These are phyloP conservation scores for Plantago ovata DNA, from an alignment of 257 asterid species.

Conservation along the genomic window DNA sequence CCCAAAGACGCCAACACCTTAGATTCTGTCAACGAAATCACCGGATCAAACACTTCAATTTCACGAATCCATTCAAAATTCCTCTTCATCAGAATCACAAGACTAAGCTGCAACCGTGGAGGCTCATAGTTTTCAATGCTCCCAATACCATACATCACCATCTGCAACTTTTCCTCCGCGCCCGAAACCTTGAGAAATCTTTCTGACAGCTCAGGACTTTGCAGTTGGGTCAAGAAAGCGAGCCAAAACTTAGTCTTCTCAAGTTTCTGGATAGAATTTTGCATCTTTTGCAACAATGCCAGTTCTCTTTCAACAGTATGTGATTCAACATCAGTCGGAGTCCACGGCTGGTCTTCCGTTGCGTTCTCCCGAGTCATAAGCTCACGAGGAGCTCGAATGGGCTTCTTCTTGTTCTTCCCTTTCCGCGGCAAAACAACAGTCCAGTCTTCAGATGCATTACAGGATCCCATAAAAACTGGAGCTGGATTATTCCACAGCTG, in stretches of 20 bases:
- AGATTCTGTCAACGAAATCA: conserved; percentile 64
- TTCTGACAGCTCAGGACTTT: conserved; percentile 33
- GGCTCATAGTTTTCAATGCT: conserved; percentile 72
- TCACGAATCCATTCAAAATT: conserved; percentile 71
- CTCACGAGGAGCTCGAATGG: conserved; percentile 23
- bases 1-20: conserved; percentile 68
- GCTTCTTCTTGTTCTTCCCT: conserved; percentile 60
- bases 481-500: background rate
- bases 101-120: conserved; percentile 71
- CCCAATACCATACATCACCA: conserved; percentile 94
- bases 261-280: conserved; percentile 38
- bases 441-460: conserved; percentile 52
- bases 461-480: conserved; percentile 38
- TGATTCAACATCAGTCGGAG: conserved; percentile 46
- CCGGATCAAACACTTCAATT: conserved; percentile 75
- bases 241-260: conserved; percentile 46
- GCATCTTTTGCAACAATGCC: conserved; percentile 59
- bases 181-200: conserved; percentile 44
- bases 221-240: conserved; percentile 43
- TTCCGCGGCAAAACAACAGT: conserved; percentile 67
- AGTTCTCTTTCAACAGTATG: conserved; percentile 47
- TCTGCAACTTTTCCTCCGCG: conserved; percentile 48
- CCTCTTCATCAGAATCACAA: conserved; percentile 72
- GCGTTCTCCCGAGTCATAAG: conserved; percentile 23
- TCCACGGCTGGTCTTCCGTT: conserved; percentile 49